Evolutionary conservation across 441 rosid genomes (phyloP).

Genomic region (Euphorbia corollata): DNA sequence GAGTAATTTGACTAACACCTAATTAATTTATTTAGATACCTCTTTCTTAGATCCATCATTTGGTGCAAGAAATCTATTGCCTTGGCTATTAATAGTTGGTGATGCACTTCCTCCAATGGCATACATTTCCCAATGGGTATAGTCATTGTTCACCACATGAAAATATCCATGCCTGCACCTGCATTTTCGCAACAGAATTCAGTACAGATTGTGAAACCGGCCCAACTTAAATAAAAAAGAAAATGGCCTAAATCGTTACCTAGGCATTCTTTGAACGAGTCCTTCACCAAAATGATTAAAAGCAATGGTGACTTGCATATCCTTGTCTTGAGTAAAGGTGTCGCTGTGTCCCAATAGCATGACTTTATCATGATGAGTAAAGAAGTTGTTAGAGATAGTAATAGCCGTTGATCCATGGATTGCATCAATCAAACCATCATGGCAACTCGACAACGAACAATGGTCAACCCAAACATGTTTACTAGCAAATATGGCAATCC

Average conservation of each 20-base stretch:
- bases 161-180: conserved; percentile 93
- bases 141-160: conserved; percentile 94
- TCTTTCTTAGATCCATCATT: conserved; percentile 56
- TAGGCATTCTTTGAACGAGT: conserved; percentile 86
- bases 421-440: conserved; percentile 77
- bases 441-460: conserved; percentile 68
- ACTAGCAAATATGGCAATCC: conserved; percentile 66
- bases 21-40: too few species aligned
- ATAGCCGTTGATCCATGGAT: conserved; percentile 78
- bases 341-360: conserved; percentile 91
- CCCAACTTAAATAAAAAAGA: too few species aligned
- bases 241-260: conserved; percentile 20
- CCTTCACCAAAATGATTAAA: conserved; percentile 96
- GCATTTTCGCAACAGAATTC: conserved; percentile 11
- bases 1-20: too few species aligned
- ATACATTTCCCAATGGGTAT: conserved; percentile 97
- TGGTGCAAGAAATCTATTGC: conserved; percentile 80
- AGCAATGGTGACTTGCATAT: conserved; percentile 88
- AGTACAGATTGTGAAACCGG: not conserved
- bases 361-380: conserved; percentile 90
- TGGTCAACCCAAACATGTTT: conserved; percentile 90
- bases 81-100: conserved; percentile 91
- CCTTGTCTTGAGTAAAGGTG: conserved; percentile 61
- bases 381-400: conserved; percentile 68
- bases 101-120: conserved; percentile 91